Conservation (phyloP, 768 basidiomycete species). For the Agaricus subrufescens region DNA sequence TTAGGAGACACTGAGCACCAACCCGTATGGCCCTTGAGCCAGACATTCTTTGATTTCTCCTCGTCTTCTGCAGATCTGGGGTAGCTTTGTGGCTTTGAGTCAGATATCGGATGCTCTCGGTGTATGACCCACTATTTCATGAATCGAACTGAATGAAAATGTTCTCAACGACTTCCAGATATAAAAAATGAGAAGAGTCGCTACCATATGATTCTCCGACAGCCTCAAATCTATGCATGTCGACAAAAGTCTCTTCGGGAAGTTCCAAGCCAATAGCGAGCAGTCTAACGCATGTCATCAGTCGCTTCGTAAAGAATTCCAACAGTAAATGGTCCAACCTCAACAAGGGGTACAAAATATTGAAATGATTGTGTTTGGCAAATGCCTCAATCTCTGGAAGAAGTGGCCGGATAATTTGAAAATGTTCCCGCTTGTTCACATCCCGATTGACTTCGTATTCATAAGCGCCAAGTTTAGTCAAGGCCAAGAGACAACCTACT, state of each 20-base stretch:
- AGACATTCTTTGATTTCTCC: slow-evolving; percentile 46
- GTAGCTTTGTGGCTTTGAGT: slow-evolving; percentile 29
- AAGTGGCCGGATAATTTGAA: slow-evolving; percentile 42
- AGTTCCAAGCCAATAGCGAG: slow-evolving; percentile 49
- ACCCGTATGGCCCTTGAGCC: slow-evolving; percentile 61
- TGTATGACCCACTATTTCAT: slow-evolving; percentile 59
- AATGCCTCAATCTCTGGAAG: slow-evolving; percentile 50
- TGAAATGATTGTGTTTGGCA: slow-evolving; percentile 43
- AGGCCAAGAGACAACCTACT: slow-evolving; percentile 28
- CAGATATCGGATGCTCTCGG: background rate
- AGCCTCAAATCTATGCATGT: slow-evolving; percentile 40
- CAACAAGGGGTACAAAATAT: slow-evolving; percentile 45
- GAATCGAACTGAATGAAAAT: slow-evolving; percentile 40
- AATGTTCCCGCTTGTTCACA: slow-evolving; percentile 42
- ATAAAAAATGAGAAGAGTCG: background rate
- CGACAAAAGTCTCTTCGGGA: slow-evolving; percentile 46
- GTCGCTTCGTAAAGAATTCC: background rate
- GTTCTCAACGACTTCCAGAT: background rate
- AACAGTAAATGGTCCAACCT: slow-evolving; percentile 21
- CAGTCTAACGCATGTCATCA: slow-evolving; percentile 24
- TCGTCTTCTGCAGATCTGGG: slow-evolving; percentile 49
- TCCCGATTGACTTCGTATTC: slow-evolving; percentile 41
- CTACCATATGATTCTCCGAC: slow-evolving; percentile 39
- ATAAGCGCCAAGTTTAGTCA: background rate
- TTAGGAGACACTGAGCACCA: background rate